Evolutionary conservation across 768 basidiomycete genomes (phyloP).

Genomic region (Mycena vitilis): DNA sequence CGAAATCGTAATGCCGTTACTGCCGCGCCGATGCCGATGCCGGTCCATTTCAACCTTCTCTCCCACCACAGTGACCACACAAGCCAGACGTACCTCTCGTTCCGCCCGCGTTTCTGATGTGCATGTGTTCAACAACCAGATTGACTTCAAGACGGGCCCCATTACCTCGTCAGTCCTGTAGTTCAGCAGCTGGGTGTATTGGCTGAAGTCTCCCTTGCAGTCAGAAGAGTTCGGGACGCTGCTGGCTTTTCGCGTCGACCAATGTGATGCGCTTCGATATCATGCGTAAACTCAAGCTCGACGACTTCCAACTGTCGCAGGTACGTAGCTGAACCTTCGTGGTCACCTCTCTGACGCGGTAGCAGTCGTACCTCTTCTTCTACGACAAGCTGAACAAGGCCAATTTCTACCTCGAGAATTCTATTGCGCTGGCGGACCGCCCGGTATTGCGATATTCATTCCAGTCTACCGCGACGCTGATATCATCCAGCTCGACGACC

Average conservation of each 20-base stretch:
- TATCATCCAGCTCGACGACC: conserved; percentile 68
- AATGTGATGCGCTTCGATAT: conserved; percentile 86
- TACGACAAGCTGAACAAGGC: conserved; percentile 96
- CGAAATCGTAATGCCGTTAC: no score
- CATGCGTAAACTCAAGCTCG: conserved; percentile 87
- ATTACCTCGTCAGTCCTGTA: conserved; percentile 57
- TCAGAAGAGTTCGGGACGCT: conserved; percentile 90
- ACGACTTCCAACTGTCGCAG: conserved; percentile 93
- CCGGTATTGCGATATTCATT: conserved; percentile 54
- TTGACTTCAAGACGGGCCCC: conserved; percentile 72
- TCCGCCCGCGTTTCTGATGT: conserved; percentile 68
- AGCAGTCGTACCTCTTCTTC: conserved; percentile 90
- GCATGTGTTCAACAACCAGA: conserved; percentile 85
- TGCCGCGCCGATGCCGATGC: no score
- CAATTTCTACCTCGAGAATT: conserved; percentile 92
- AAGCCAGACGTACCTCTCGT: no score
- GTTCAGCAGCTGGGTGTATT: neutral
- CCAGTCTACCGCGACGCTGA: neutral
- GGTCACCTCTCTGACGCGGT: neutral
- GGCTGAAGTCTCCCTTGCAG: neutral
- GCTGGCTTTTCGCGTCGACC: conserved; percentile 96
- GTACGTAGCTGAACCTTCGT: conserved; percentile 43
- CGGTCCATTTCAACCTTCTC: no score
- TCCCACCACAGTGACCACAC: no score
- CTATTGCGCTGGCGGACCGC: conserved; percentile 83